Evolutionary conservation across 371 early-diverging fungal species (phyloP).

Genomic region (Mortierella sp.): DNA sequence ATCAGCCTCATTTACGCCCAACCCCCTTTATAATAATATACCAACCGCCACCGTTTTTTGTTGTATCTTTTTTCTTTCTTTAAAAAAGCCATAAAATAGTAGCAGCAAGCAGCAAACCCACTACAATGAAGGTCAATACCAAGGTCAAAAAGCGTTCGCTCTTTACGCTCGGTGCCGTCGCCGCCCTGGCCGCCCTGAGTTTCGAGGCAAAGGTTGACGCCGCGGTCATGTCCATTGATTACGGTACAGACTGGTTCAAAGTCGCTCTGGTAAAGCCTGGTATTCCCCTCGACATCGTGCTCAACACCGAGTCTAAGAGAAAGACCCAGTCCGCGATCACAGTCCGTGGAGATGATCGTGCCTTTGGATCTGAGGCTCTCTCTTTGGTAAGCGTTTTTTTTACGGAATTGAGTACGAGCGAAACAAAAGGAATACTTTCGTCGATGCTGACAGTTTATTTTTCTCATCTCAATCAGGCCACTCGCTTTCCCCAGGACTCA

Average conservation of each 20-base stretch:
- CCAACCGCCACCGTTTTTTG: neutral
- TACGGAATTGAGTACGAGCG: no score
- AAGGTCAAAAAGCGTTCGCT: constrained; percentile 44
- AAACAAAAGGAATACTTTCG: no score
- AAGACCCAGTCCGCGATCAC: constrained; percentile 90
- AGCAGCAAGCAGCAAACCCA: neutral
- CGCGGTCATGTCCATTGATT: constrained; percentile 95
- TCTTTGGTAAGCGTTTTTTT: constrained; percentile 85
- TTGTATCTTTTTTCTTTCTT: neutral
- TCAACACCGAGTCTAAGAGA: constrained; percentile 95
- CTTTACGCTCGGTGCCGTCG: constrained; percentile 46
- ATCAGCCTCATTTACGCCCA: neutral
- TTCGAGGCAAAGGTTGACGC: constrained; percentile 54
- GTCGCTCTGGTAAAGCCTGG: constrained; percentile 94
- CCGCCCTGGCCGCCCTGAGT: constrained; percentile 49
- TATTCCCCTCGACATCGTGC: constrained; percentile 90
- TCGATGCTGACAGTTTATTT: no score
- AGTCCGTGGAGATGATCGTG: constrained; percentile 82
- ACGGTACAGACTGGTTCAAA: constrained; percentile 97
- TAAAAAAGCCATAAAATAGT: neutral
- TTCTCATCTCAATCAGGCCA: constrained; percentile 73
- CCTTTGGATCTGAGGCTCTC: constrained; percentile 91
- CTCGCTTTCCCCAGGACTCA: constrained; percentile 86
- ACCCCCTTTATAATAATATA: neutral
- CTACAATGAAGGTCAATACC: constrained; percentile 12